Conservation (phyloP, 1,139 yeast genomes). For the Diutina scorzettiae region DNA sequence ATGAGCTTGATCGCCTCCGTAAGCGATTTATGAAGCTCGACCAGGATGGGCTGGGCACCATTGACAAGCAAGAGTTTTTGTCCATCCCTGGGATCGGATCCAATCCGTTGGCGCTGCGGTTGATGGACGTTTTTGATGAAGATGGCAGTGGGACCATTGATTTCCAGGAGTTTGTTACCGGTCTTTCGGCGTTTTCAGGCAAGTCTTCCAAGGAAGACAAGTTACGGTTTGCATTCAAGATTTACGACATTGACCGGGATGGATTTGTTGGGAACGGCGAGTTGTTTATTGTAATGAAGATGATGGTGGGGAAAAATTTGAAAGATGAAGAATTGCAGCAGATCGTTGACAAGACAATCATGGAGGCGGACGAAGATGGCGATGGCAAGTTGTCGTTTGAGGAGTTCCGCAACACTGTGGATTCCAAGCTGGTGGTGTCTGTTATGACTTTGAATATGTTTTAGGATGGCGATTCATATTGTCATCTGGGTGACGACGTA, state of each 20-base stretch:
- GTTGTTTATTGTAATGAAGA: conserved; percentile 77
- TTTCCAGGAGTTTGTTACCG: conserved; percentile 88
- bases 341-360: conserved; percentile 86
- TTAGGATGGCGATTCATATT: conserved; percentile 10
- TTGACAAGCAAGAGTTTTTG: conserved; percentile 81
- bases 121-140: conserved; percentile 89
- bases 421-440: conserved; percentile 51
- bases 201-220: conserved; percentile 78
- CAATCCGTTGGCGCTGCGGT: conserved; percentile 80
- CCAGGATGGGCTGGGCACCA: conserved; percentile 84
- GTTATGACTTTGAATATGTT: conserved; percentile 41
- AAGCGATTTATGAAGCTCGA: conserved; percentile 93
- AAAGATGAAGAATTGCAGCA: conserved; percentile 87
- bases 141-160: conserved; percentile 93
- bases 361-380: conserved; percentile 89
- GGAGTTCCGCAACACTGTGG: conserved; percentile 72
- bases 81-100: conserved; percentile 86
- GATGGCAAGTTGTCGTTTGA: conserved; percentile 81
- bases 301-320: conserved; percentile 93
- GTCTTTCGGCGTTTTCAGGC: conserved; percentile 85
- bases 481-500: too few relatives aligned
- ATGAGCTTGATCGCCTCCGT: conserved; percentile 83
- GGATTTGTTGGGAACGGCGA: conserved; percentile 95
- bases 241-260: conserved; percentile 92
- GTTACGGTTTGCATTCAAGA: conserved; percentile 78